Percentiles rank a stretch among this genome's conserved stretches.
Evolutionary conservation across 225 moss, liverwort and hornwort species (phyloP).

Genomic region (Climacium dendroides): DNA sequence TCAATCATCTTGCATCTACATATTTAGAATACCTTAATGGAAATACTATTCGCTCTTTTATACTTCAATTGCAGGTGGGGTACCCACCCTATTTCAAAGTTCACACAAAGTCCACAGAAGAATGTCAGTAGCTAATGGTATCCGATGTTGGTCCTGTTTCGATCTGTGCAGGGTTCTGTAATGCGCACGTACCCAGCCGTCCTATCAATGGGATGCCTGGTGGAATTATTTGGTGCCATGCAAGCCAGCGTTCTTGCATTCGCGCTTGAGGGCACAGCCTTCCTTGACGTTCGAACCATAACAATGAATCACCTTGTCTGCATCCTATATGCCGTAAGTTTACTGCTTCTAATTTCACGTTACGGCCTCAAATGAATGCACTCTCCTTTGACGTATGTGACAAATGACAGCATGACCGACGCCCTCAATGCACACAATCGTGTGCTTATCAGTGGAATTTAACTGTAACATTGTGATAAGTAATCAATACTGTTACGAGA

Average conservation of each 20-base stretch:
- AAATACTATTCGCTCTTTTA: not conserved
- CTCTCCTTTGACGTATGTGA: not conserved
- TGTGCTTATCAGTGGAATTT: no score
- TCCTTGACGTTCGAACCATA: not conserved
- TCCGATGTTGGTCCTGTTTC: not conserved
- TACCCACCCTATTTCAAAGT: not conserved
- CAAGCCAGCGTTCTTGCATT: not conserved
- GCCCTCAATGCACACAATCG: not conserved
- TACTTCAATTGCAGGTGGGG: not conserved
- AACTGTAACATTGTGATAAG: not conserved
- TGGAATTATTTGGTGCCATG: conserved; percentile 1
- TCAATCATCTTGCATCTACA: not conserved
- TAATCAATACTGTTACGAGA: not conserved
- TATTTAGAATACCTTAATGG: not conserved
- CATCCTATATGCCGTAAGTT: not conserved
- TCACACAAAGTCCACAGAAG: not conserved
- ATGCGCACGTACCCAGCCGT: conserved; percentile 1
- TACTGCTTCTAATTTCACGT: not conserved
- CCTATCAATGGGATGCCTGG: not conserved
- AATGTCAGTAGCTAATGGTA: not conserved
- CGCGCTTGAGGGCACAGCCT: not conserved
- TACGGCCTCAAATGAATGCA: not conserved
- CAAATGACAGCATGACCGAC: no score
- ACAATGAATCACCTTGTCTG: not conserved
- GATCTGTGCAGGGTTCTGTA: not conserved